phyloP scores from a whole-genome alignment of 2,329 filamentous ascomycete species.

The Pestalotiopsis fici region DNA sequence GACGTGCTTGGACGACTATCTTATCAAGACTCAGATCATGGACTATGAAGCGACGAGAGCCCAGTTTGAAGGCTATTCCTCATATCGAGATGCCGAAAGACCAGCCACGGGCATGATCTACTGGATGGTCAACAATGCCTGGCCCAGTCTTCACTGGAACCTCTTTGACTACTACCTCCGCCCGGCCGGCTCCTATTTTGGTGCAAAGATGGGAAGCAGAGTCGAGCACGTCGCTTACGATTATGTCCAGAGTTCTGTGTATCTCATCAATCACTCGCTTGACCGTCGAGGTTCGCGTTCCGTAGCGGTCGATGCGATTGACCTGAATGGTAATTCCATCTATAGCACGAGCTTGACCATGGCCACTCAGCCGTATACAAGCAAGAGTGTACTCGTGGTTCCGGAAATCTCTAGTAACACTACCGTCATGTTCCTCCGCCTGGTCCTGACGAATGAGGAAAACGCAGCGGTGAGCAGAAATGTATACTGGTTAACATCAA shows the following conservation, averaged over 20 bases:
- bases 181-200: constrained; percentile 60
- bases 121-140: constrained; percentile 69
- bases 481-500: constrained; percentile 58
- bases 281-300: constrained; percentile 37
- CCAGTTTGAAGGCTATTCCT: constrained; percentile 57
- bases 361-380: constrained; percentile 45
- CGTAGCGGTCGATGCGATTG: constrained; percentile 51
- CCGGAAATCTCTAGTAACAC: constrained; percentile 31
- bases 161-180: constrained; percentile 65
- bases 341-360: constrained; percentile 29
- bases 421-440: constrained; percentile 50
- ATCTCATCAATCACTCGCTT: constrained; percentile 56
- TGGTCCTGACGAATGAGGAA: constrained; percentile 41
- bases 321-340: constrained; percentile 44
- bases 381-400: constrained; percentile 36
- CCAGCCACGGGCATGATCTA: constrained; percentile 64
- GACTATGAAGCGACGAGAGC: constrained; percentile 66
- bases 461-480: constrained; percentile 49
- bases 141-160: constrained; percentile 67
- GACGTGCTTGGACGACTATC: constrained; percentile 54
- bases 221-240: constrained; percentile 58
- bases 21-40: constrained; percentile 60
- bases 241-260: constrained; percentile 45
- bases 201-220: constrained; percentile 52
- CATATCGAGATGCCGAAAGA: constrained; percentile 48